These are phyloP conservation scores for Colletotrichum eleusines DNA, from an alignment of 2,329 filamentous ascomycete genomes.

Conservation along the genomic window DNA sequence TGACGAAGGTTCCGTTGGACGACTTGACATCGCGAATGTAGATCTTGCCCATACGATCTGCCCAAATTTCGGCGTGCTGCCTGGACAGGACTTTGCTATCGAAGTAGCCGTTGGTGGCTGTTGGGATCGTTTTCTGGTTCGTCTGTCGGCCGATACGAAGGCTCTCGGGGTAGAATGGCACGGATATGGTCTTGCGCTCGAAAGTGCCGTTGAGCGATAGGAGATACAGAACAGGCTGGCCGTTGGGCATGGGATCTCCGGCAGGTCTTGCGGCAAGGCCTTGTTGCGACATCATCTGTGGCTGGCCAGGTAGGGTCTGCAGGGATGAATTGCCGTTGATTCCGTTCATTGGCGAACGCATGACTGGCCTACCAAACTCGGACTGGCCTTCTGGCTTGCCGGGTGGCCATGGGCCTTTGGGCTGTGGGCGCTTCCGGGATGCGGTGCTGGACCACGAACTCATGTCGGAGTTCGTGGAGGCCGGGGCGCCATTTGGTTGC, in stretches of 20 bases:
- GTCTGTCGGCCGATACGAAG: conserved; percentile 95
- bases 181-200: conserved; percentile 94
- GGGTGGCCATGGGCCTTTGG: conserved; percentile 63
- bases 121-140: conserved; percentile 95
- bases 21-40: conserved; percentile 98
- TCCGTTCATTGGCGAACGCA: conserved; percentile 47
- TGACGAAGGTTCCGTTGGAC: conserved; percentile 98
- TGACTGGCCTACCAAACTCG: conserved; percentile 61
- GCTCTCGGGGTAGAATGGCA: conserved; percentile 94
- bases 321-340: conserved; percentile 50
- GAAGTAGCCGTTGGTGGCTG: conserved; percentile 92
- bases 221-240: conserved; percentile 84
- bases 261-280: conserved; percentile 71
- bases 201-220: conserved; percentile 96
- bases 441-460: conserved; percentile 65
- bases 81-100: conserved; percentile 97
- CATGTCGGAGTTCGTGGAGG: conserved; percentile 60
- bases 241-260: conserved; percentile 70
- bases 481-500: conserved; percentile 71
- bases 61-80: conserved; percentile 97
- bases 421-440: conserved; percentile 64
- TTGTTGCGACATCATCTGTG: conserved; percentile 56
- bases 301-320: conserved; percentile 54
- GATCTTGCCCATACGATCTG: conserved; percentile 85
- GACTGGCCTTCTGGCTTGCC: conserved; percentile 61